A percentile compares a stretch with the other conserved stretches of the same genome.
phyloP scores from a whole-genome alignment of 768 basidiomycete species.

The Fistulinella prunicolor region DNA sequence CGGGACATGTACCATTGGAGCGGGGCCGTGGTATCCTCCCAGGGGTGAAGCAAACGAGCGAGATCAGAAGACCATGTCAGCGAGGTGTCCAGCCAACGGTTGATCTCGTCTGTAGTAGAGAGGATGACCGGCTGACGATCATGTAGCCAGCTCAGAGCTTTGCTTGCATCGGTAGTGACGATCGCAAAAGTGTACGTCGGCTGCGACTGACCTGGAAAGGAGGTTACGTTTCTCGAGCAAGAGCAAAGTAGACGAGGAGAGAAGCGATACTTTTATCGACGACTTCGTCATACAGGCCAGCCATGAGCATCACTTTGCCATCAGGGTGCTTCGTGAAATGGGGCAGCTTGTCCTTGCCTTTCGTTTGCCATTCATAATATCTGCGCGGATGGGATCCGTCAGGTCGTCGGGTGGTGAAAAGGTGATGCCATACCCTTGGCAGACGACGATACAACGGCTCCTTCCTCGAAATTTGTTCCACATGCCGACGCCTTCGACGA shows the following conservation, averaged over 20 bases:
- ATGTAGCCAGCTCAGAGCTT: slow-evolving; percentile 81
- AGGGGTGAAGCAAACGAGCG: slow-evolving; percentile 57
- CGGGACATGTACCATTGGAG: slow-evolving; percentile 62
- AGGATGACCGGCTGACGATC: slow-evolving; percentile 88
- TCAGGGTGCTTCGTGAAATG: slow-evolving; percentile 76
- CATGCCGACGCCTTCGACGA: slow-evolving; percentile 73
- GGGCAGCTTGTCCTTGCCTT: slow-evolving; percentile 74
- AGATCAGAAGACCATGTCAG: slow-evolving; percentile 63
- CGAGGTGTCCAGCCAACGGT: slow-evolving; percentile 77
- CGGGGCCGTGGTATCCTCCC: slow-evolving; percentile 44
- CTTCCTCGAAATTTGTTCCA: slow-evolving; percentile 81
- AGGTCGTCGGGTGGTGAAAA: background rate
- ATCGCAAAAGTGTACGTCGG: slow-evolving; percentile 83
- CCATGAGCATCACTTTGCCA: slow-evolving; percentile 71
- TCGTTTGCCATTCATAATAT: slow-evolving; percentile 94
- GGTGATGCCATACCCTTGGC: slow-evolving; percentile 56
- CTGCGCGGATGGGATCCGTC: slow-evolving; percentile 35
- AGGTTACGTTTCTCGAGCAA: background rate
- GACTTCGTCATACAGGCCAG: slow-evolving; percentile 80
- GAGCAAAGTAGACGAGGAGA: background rate
- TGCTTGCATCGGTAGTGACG: slow-evolving; percentile 76
- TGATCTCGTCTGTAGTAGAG: slow-evolving; percentile 53
- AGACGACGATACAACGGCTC: slow-evolving; percentile 83
- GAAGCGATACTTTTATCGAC: slow-evolving; percentile 54
- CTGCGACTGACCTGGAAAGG: slow-evolving; percentile 44